Conservation (phyloP, 495 filamentous ascomycete species). For the Antarctomyces pellizariae region DNA sequence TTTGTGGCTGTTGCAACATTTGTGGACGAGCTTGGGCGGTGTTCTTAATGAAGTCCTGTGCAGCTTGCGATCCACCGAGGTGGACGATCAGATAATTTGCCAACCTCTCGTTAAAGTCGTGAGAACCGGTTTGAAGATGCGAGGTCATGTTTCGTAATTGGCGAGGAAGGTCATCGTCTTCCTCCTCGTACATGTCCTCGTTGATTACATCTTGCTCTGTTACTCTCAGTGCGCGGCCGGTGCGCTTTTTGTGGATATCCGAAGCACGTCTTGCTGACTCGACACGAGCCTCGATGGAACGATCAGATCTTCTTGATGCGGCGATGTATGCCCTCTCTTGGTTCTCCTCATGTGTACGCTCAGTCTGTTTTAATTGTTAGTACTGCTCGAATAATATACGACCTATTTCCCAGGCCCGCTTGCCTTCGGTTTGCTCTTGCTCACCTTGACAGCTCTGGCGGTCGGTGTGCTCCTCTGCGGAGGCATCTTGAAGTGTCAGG, state of each 20-base stretch:
- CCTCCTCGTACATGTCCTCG: slow-evolving; percentile 95
- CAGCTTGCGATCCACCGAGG: too few relatives aligned
- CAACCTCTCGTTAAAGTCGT: slow-evolving; percentile 31
- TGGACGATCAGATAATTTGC: slow-evolving; percentile 34
- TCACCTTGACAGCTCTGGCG: too few relatives aligned
- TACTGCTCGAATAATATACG: too few relatives aligned
- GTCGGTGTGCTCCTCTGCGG: too few relatives aligned
- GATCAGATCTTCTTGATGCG: slow-evolving; percentile 74
- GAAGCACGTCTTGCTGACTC: slow-evolving; percentile 78
- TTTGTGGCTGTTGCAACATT: too few relatives aligned
- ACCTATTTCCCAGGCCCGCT: too few relatives aligned
- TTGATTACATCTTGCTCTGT: slow-evolving; percentile 73
- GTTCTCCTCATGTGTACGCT: slow-evolving; percentile 69
- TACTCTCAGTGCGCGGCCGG: slow-evolving; percentile 63
- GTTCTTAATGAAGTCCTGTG: too few relatives aligned
- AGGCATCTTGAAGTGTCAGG: too few relatives aligned
- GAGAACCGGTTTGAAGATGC: slow-evolving; percentile 26
- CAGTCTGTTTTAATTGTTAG: too few relatives aligned
- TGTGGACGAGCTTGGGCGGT: too few relatives aligned
- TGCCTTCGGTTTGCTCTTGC: too few relatives aligned
- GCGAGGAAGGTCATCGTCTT: slow-evolving; percentile 41
- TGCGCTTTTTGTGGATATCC: slow-evolving; percentile 72
- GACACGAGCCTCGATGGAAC: slow-evolving; percentile 70
- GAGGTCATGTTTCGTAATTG: slow-evolving; percentile 30
- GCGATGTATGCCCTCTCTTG: slow-evolving; percentile 91